These are phyloP conservation scores for Talaromyces sp. DNA, from an alignment of 2,329 filamentous ascomycete species.

Conservation along the genomic window DNA sequence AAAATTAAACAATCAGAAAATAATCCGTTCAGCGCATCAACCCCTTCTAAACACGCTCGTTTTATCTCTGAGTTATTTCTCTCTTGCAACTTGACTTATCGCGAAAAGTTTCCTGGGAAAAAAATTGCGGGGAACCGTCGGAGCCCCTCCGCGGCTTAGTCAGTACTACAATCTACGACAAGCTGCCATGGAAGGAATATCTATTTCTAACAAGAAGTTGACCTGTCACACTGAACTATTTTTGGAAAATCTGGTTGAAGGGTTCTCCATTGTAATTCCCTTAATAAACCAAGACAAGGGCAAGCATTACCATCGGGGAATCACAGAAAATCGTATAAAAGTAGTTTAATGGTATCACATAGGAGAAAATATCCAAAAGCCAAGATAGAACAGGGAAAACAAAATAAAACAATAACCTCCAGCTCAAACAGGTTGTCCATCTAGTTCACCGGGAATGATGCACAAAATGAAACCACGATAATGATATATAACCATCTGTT, in stretches of 20 bases:
- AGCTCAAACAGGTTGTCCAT: neutral
- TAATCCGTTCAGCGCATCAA: neutral
- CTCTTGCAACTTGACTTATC: neutral
- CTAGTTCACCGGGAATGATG: neutral
- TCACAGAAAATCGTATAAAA: neutral
- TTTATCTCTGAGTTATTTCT: neutral
- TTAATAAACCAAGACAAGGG: neutral
- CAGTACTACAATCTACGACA: neutral
- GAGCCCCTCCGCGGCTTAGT: neutral
- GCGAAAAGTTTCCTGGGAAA: neutral
- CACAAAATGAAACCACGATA: neutral
- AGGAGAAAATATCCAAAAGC: neutral
- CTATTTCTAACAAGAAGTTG: neutral
- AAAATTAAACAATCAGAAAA: neutral
- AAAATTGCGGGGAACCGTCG: neutral
- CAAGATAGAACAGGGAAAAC: neutral
- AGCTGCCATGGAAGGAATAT: neutral
- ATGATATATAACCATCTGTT: neutral
- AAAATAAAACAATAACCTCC: neutral
- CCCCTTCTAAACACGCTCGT: neutral
- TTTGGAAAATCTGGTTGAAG: too few species aligned
- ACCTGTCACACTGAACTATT: too few species aligned
- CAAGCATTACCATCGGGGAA: neutral
- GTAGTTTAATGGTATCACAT: neutral
- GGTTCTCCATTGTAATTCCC: too few species aligned